Conservation (phyloP, 257 asterid species). For the Paulownia fortunei region DNA sequence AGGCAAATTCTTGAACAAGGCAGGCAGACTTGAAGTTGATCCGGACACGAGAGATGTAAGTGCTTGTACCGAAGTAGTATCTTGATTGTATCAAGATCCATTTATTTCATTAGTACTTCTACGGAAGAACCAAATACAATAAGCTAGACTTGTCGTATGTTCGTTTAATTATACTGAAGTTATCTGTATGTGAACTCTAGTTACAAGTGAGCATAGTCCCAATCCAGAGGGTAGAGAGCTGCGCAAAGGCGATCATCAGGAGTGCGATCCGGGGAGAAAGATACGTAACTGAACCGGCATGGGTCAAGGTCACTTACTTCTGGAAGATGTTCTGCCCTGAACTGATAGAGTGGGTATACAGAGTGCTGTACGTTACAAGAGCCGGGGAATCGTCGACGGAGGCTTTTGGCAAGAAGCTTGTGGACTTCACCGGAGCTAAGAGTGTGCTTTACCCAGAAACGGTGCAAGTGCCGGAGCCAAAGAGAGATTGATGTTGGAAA, state of each 20-base stretch:
- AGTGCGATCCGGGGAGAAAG: conserved; percentile 63
- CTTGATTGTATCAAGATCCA: neutral
- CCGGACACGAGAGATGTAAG: conserved; percentile 75
- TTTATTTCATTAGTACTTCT: neutral
- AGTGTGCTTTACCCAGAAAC: conserved; percentile 53
- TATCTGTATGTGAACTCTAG: conserved; percentile 18
- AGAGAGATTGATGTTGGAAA: conserved; percentile 25
- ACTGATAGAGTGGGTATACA: conserved; percentile 52
- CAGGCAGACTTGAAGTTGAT: conserved; percentile 55
- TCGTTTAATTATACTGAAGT: no score
- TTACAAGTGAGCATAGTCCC: conserved; percentile 57
- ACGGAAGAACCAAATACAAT: no score
- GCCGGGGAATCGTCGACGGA: conserved; percentile 40
- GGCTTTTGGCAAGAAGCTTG: conserved; percentile 47
- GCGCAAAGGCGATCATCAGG: conserved; percentile 56
- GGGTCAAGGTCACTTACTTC: conserved; percentile 52
- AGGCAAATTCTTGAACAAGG: conserved; percentile 58
- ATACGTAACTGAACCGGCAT: conserved; percentile 58
- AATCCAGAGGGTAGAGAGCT: conserved; percentile 46
- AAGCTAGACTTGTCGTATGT: no score
- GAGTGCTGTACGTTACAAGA: conserved; percentile 39
- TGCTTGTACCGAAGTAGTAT: neutral
- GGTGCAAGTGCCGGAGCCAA: conserved; percentile 30
- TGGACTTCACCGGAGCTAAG: conserved; percentile 51
- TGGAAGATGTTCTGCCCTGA: conserved; percentile 64